Base-by-base conservation (phyloP, 1,139 yeast genomes). In the Debaryomyces coudertii region DNA sequence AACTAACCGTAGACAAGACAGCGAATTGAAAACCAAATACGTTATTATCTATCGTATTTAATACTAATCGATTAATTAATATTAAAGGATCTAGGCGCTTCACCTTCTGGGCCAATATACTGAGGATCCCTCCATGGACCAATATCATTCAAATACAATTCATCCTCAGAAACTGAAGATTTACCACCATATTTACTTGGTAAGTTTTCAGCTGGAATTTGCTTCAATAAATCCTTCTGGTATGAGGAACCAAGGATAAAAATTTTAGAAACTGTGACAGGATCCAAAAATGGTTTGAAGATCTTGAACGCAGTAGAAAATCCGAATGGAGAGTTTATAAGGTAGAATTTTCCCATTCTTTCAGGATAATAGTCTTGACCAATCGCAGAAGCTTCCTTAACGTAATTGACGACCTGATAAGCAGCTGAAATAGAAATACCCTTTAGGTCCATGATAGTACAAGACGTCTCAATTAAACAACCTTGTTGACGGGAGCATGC, bases 321-420 rank as follows among this genome's bases (percentile, higher is more conserved):
- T 4, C 99, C 99, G 66, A 90, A 93, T 52, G 99, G 99, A 2
- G 99, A 96, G 65, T 93, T 93, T 71, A 93, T 89, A 61, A 92
- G 76, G 72, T 90, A 93, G 65, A 93, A 93, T 70, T 90, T 90
- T 61, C 99, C 98, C 98, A 93, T 92, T 71, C 99, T 87, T 76
- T 93, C 99, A n/a, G 99, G 99, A 68, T 93, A 93, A 70, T 87
- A 93, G 75, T 93, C 90, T 73, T 93, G 99, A 52, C 98, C 97
- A 62, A 93, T 90, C 59, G 80, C 75, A 16, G 97, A 88, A 23
- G 99, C 97, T 69, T 90, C 97, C 65, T 85, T 83, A 47, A 93
- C 96, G 69, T 92, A 93, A 22, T 86, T 77, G 57, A 90, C 77
- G 40, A 93, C 99, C 65, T 86, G 89, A 53, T 86, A 82, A 33